Evolutionary conservation across 768 basidiomycete species (phyloP).

Genomic region (Symmetrospora coprosmae): DNA sequence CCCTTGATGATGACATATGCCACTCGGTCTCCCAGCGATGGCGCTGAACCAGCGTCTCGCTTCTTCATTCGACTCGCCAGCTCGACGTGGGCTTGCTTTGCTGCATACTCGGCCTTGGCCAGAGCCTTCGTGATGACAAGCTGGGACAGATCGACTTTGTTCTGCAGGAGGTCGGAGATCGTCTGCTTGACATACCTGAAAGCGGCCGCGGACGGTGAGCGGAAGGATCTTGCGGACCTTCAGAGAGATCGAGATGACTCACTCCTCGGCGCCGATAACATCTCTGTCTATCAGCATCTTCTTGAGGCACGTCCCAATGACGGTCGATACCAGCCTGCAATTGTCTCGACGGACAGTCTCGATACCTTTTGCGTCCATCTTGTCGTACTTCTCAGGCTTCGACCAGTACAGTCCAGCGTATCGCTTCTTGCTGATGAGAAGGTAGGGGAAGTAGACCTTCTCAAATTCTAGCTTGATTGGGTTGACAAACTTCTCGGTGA

Average conservation of each 20-base stretch:
- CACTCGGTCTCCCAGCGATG: constrained; percentile 92
- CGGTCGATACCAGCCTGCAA: constrained; percentile 92
- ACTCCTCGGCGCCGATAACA: constrained; percentile 80
- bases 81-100: constrained; percentile 92
- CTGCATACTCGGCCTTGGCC: constrained; percentile 84
- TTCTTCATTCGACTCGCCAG: constrained; percentile 88
- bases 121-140: constrained; percentile 96
- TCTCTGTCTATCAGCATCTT: constrained; percentile 95
- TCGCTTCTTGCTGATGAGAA: constrained; percentile 95
- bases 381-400: constrained; percentile 82
- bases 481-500: constrained; percentile 76
- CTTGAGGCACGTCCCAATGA: constrained; percentile 93
- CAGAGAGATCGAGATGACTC: not conserved
- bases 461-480: constrained; percentile 99
- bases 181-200: constrained; percentile 77
- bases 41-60: constrained; percentile 94
- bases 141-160: constrained; percentile 97
- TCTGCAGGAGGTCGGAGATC: constrained; percentile 85
- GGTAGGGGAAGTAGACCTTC: constrained; percentile 95
- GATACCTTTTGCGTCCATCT: constrained; percentile 99
- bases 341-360: constrained; percentile 99
- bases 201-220: constrained; percentile 40
- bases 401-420: constrained; percentile 99
- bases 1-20: constrained; percentile 98
- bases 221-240: not conserved